Evolutionary conservation across 805 yeast species (phyloP).

Genomic region (Spathaspora arborariae): DNA sequence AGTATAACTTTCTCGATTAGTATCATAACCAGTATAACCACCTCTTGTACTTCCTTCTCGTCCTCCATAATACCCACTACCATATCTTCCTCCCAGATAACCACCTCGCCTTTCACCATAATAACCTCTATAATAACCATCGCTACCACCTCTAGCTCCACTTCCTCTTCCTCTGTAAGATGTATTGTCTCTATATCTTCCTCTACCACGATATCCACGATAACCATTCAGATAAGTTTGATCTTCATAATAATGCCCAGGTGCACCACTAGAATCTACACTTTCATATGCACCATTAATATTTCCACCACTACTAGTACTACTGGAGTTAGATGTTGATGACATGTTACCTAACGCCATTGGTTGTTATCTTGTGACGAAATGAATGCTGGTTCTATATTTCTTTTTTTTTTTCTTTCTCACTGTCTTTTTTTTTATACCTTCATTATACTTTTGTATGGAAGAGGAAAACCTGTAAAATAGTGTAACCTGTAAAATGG

Average conservation of each 20-base stretch:
- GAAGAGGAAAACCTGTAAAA: background rate
- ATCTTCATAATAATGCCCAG: conserved; percentile 2
- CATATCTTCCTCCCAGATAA: background rate
- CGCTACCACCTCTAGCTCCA: conserved; percentile 12
- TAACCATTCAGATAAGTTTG: conserved; percentile 4
- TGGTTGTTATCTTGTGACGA: background rate
- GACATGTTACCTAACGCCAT: background rate
- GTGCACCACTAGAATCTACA: background rate
- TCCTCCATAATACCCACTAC: conserved; percentile 4
- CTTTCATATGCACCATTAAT: background rate
- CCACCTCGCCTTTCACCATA: conserved; percentile 1
- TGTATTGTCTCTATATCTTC: conserved; percentile 13
- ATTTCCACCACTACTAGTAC: background rate
- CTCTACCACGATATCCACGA: conserved; percentile 7
- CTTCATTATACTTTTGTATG: background rate
- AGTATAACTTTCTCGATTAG: conserved; percentile 8
- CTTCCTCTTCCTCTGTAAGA: conserved; percentile 13
- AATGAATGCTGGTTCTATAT: background rate
- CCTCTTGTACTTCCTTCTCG: conserved; percentile 5
- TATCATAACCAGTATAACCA: background rate
- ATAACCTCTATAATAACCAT: conserved; percentile 3
- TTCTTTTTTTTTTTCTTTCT: background rate
- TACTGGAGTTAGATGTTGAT: background rate
- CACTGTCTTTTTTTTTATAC: background rate
- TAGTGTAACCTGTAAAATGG: background rate